Percentiles rank a stretch among this genome's conserved stretches.
Conservation (phyloP, 495 filamentous ascomycete species). For the Penicillium malachiteum region DNA sequence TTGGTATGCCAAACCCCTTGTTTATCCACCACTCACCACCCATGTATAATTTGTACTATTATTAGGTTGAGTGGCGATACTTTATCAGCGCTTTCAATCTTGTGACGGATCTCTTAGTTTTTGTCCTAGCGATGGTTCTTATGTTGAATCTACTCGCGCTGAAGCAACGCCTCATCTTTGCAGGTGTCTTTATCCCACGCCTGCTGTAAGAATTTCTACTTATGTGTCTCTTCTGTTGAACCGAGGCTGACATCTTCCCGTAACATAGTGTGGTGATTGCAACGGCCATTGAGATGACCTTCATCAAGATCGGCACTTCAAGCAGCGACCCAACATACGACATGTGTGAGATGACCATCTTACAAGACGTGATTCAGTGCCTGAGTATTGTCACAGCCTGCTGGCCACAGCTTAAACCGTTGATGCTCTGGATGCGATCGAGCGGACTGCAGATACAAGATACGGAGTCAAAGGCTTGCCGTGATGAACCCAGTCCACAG, state of each 20-base stretch:
- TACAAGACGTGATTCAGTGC: conserved; percentile 18
- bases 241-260: not conserved
- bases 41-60: no score
- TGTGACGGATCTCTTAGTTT: conserved; percentile 21
- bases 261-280: conserved; percentile 17
- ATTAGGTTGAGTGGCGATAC: conserved; percentile 24
- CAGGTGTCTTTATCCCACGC: conserved; percentile 21
- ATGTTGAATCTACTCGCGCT: conserved; percentile 20
- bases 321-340: conserved; percentile 18
- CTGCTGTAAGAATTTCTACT: conserved; percentile 10
- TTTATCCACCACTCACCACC: not conserved
- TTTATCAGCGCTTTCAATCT: conserved; percentile 19
- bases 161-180: conserved; percentile 17
- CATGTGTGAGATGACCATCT: conserved; percentile 19
- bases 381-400: conserved; percentile 24
- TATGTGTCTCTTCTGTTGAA: not conserved
- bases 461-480: no score
- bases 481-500: no score
- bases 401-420: conserved; percentile 26
- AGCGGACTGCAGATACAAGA: no score
- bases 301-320: conserved; percentile 3
- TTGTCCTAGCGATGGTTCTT: conserved; percentile 20
- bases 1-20: conserved; percentile 9
- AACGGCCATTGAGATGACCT: conserved; percentile 11
- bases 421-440: conserved; percentile 11